A percentile compares a stretch with the other conserved stretches of the same genome.
Conservation (phyloP, 2,329 filamentous ascomycete genomes). For the Daldinia eschscholtzii region DNA sequence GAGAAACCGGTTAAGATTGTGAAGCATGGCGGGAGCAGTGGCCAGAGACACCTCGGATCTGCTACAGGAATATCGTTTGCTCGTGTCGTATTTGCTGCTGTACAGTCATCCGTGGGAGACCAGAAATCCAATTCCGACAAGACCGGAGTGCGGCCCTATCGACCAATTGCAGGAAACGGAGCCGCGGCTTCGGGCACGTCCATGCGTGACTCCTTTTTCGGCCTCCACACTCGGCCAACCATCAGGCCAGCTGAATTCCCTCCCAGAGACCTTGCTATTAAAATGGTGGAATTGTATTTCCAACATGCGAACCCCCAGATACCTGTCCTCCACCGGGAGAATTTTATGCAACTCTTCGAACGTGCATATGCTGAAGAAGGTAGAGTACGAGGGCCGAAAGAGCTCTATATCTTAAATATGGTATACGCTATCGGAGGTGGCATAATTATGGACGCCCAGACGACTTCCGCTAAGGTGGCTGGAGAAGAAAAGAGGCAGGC, state of each 20-base stretch:
- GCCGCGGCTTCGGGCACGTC: conserved; percentile 74
- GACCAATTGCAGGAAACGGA: conserved; percentile 61
- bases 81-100: conserved; percentile 91
- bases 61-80: conserved; percentile 95
- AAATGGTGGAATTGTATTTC: conserved; percentile 87
- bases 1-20: conserved; percentile 62
- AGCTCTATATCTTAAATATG: conserved; percentile 96
- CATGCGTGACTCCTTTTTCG: conserved; percentile 97
- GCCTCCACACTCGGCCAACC: conserved; percentile 89
- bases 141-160: conserved; percentile 70
- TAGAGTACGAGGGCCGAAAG: conserved; percentile 76
- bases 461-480: conserved; percentile 56
- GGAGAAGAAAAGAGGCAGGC: conserved; percentile 61
- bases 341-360: conserved; percentile 91
- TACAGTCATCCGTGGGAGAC: conserved; percentile 77
- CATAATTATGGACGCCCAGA: conserved; percentile 80
- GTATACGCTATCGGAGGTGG: conserved; percentile 96
- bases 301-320: conserved; percentile 97
- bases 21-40: conserved; percentile 67
- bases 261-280: conserved; percentile 76
- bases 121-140: conserved; percentile 77
- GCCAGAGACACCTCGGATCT: conserved; percentile 84
- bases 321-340: conserved; percentile 86
- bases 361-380: conserved; percentile 79
- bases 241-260: conserved; percentile 90